Percentiles rank a stretch among this genome's conserved stretches.
Conservation (phyloP, 176 grass and related monocot genomes). For the Alloteropsis semialata region DNA sequence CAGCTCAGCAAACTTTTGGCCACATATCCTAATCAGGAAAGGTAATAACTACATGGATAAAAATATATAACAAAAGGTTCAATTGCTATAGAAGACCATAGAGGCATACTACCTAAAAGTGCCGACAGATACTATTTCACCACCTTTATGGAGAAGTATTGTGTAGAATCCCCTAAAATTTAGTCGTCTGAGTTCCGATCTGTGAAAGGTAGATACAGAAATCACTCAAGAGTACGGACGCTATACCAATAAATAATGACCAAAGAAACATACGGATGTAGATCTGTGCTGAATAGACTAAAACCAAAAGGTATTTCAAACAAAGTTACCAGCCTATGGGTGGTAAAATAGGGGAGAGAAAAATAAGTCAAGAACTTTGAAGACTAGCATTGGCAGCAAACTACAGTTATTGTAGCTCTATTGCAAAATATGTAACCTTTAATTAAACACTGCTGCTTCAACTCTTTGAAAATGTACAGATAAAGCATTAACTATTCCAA, state of each 20-base stretch:
- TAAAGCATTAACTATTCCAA: not conserved
- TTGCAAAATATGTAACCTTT: not conserved
- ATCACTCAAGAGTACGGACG: not conserved
- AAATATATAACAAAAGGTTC: slow-evolving; percentile 18
- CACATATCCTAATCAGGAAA: slow-evolving; percentile 57
- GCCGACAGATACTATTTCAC: slow-evolving; percentile 60
- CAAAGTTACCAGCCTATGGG: not conserved
- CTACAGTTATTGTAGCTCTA: not conserved
- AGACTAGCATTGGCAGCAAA: not conserved
- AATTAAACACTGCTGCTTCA: not conserved
- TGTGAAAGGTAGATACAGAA: slow-evolving; percentile 35
- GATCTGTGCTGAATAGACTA: not conserved
- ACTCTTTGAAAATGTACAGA: not conserved
- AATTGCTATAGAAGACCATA: not conserved
- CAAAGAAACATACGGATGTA: not conserved
- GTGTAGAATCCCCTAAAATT: slow-evolving; percentile 84
- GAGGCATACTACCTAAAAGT: slow-evolving; percentile 63
- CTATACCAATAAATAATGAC: slow-evolving; percentile 7
- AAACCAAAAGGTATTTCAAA: not conserved
- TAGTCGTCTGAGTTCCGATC: slow-evolving; percentile 59
- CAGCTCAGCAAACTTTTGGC: slow-evolving; percentile 67
- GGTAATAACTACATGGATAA: slow-evolving; percentile 19
- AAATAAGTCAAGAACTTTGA: not conserved
- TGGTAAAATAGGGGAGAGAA: slow-evolving; percentile 8
- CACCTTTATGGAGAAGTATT: slow-evolving; percentile 63